Conservation (phyloP, 2,329 filamentous ascomycete species). For the Aspergillus tubingensis region DNA sequence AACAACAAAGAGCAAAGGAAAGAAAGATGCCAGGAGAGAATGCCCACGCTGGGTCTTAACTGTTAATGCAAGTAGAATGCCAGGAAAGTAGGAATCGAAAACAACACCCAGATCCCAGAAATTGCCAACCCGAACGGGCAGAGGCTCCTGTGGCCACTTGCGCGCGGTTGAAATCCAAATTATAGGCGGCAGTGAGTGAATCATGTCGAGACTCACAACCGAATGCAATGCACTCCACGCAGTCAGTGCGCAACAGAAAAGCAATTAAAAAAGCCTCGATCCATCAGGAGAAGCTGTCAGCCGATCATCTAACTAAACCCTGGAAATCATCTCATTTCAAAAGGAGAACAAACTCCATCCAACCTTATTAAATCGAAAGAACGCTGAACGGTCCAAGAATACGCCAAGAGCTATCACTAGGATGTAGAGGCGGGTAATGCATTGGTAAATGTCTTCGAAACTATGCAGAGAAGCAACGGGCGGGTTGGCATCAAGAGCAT, state of each 20-base stretch:
- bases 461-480: constrained; percentile 13
- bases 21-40: constrained; percentile 11
- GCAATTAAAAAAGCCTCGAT: constrained; percentile 10
- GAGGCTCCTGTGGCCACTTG: constrained; percentile 6
- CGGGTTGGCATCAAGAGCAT: constrained; percentile 14
- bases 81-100: constrained; percentile 9
- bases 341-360: constrained; percentile 31
- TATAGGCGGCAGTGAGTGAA: constrained; percentile 3
- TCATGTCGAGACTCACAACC: constrained; percentile 20
- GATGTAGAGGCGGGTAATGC: constrained; percentile 8
- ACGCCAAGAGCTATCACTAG: constrained; percentile 19
- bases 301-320: constrained; percentile 20
- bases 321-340: constrained; percentile 22
- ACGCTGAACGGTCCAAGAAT: constrained; percentile 32
- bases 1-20: constrained; percentile 7
- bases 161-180: constrained; percentile 19
- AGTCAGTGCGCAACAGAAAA: constrained; percentile 16
- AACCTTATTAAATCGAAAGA: constrained; percentile 31
- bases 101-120: constrained; percentile 17
- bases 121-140: constrained; percentile 6
- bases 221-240: constrained; percentile 28
- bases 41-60: constrained; percentile 11
- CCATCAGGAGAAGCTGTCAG: constrained; percentile 9
- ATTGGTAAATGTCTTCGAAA: constrained; percentile 15
- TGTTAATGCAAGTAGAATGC: constrained; percentile 13